Base-by-base conservation (phyloP, 805 yeast genomes). In the Phaffomyces thermotolerans region DNA sequence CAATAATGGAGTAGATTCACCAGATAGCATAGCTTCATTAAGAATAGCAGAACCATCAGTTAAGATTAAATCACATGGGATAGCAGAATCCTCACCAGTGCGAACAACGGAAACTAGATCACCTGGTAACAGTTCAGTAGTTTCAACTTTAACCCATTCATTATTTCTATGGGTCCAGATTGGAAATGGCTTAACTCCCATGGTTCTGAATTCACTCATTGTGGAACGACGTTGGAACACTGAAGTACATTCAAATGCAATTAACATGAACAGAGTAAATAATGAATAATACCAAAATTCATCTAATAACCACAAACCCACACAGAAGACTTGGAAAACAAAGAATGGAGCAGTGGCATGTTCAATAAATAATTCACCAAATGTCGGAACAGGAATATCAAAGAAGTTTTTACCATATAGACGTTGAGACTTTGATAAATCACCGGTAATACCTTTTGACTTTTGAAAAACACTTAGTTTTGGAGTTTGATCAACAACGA, bases 331-430 rank as follows among this genome's bases (percentile, higher is more conserved):
- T 69, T 93, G 99, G 71, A 93, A 93, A 23, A 93, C 96, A 56
- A 93, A 93, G 63, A 93, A 87, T 12, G 99, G 99, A 13, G 99
- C 98, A 34, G 93, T 90, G 10, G 98, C 98, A 62, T 93, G 99
- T 66, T 93, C 98, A 59, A 87, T 83, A 71, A 93, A 93, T 56
- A 93, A 72, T 64, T 91, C 98, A 44, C 75, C 50, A 56, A 93
- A 91, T 0, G 96, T 78, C 40, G 99, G 99, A 43, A 93, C 76
- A 27, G 99, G 99, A 52, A 93, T 91, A 59, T 93, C 99, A 60
- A 93, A 93, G 52, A 75, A 75, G 68, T 93, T 93, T 52, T 72
- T 72, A 42, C 99, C 99, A 60, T 82, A 93, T 46, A 76, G 67
- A 57, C 89, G 77, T 43, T 58, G 66, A 4, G 63, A 50, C 42